Conservation (phyloP, 495 filamentous ascomycete species). For the Aspergillus mulundensis region DNA sequence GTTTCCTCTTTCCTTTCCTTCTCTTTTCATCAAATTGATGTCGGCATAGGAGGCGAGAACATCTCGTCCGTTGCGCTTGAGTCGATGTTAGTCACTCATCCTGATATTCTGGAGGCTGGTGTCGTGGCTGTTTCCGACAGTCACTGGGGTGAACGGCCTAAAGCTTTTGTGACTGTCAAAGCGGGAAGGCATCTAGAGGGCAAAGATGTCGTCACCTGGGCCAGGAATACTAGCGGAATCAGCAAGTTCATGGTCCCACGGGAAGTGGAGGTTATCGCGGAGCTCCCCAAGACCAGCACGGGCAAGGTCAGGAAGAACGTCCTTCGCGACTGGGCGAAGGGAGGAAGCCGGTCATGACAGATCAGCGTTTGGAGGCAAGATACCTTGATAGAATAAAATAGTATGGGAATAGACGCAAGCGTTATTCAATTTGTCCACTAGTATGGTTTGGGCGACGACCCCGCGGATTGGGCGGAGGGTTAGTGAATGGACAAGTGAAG, state of each 20-base stretch:
- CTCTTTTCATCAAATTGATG: background rate
- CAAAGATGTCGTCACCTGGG: slow-evolving; percentile 80
- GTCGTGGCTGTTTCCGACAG: slow-evolving; percentile 86
- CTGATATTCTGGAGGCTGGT: slow-evolving; percentile 83
- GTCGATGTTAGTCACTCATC: slow-evolving; percentile 85
- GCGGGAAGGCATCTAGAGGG: slow-evolving; percentile 55
- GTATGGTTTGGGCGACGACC: background rate
- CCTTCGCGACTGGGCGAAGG: slow-evolving; percentile 76
- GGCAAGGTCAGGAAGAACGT: slow-evolving; percentile 97
- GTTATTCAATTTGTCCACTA: background rate
- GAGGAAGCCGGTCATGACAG: slow-evolving; percentile 15
- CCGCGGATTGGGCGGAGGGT: background rate
- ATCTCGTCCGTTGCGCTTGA: slow-evolving; percentile 93
- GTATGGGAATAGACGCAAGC: background rate
- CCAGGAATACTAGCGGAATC: slow-evolving; percentile 69
- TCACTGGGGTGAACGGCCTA: slow-evolving; percentile 93
- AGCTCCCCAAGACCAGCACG: slow-evolving; percentile 94
- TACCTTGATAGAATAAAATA: background rate
- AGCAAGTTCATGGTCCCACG: slow-evolving; percentile 94
- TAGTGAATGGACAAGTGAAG: background rate
- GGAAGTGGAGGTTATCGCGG: slow-evolving; percentile 82
- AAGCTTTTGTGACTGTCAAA: slow-evolving; percentile 85
- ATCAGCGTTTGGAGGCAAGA: background rate
- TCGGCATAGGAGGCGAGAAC: slow-evolving; percentile 77
- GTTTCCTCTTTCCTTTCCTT: slow-evolving; percentile 15